Evolutionary conservation across 176 grass and related monocot genomes (phyloP).

Genomic region (Ananas comosus): DNA sequence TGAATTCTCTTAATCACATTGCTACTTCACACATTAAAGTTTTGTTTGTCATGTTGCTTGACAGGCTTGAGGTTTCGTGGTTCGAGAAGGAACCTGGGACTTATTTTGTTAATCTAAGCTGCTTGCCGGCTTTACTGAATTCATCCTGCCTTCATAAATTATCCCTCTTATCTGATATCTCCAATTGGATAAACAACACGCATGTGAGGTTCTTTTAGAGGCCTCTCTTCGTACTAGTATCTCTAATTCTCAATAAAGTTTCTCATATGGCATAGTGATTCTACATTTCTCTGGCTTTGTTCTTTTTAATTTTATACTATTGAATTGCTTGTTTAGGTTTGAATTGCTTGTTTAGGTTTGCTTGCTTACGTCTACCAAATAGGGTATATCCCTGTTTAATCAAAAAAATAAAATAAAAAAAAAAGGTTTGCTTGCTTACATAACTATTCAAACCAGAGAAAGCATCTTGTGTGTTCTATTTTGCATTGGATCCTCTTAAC

Average conservation of each 20-base stretch:
- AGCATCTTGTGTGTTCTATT: no score
- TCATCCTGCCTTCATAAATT: slow-evolving; percentile 81
- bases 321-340: slow-evolving; percentile 10
- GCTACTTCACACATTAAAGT: neutral
- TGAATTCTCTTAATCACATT: neutral
- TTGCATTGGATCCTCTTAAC: no score
- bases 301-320: slow-evolving; percentile 18
- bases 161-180: slow-evolving; percentile 64
- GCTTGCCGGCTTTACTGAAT: slow-evolving; percentile 71
- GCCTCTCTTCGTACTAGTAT: neutral
- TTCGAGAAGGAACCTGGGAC: slow-evolving; percentile 60
- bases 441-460: no score
- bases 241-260: slow-evolving; percentile 1
- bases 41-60: slow-evolving; percentile 19
- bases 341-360: slow-evolving; percentile 8
- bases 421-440: no score
- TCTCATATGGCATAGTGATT: slow-evolving; percentile 17
- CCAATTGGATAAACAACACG: slow-evolving; percentile 41
- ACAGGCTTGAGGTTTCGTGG: slow-evolving; percentile 77
- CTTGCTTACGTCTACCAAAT: no score
- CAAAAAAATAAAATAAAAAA: no score
- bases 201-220: slow-evolving; percentile 33
- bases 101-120: slow-evolving; percentile 69
- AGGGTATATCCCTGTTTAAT: no score
- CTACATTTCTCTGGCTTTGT: neutral